A percentile compares a stretch with the other conserved stretches of the same genome.
Conservation (phyloP, 495 filamentous ascomycete species). For the Neurospora sp. region DNA sequence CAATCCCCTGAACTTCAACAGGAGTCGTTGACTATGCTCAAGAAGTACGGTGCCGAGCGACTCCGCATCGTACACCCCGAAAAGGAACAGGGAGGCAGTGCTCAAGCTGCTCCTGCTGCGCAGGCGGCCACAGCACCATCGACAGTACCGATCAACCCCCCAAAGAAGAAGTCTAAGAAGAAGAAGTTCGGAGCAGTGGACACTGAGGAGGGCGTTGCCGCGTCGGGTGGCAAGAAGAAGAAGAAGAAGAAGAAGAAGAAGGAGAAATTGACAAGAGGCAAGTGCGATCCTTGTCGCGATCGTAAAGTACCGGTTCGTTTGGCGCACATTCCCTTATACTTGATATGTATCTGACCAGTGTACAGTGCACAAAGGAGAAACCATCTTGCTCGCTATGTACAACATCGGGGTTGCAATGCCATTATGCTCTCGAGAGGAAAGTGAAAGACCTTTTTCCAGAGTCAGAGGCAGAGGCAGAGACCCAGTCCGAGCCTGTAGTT, state of each 20-base stretch:
- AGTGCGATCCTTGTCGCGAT: constrained; percentile 30
- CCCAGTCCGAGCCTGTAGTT: neutral
- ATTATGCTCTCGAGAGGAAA: constrained; percentile 24
- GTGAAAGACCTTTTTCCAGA: neutral
- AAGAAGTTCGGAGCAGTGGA: constrained; percentile 15
- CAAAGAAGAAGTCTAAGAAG: constrained; percentile 18
- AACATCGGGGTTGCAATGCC: constrained; percentile 17
- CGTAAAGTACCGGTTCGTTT: constrained; percentile 19
- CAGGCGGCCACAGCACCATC: constrained; percentile 1
- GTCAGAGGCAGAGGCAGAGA: constrained; percentile 3
- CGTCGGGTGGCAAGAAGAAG: constrained; percentile 11
- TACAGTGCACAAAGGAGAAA: constrained; percentile 31
- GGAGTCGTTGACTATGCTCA: constrained; percentile 36
- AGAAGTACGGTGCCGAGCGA: constrained; percentile 33
- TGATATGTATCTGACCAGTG: neutral
- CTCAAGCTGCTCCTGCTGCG: constrained; percentile 14
- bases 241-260: constrained; percentile 13
- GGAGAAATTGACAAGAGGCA: constrained; percentile 21
- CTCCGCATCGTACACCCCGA: constrained; percentile 37
- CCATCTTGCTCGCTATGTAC: constrained; percentile 30
- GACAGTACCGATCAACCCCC: neutral
- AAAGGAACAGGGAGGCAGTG: constrained; percentile 17
- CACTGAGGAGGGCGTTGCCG: constrained; percentile 6
- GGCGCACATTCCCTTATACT: neutral
- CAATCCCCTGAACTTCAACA: constrained; percentile 36